Conservation (phyloP, 2,329 filamentous ascomycete genomes). For the Trichoderma afroharzianum region DNA sequence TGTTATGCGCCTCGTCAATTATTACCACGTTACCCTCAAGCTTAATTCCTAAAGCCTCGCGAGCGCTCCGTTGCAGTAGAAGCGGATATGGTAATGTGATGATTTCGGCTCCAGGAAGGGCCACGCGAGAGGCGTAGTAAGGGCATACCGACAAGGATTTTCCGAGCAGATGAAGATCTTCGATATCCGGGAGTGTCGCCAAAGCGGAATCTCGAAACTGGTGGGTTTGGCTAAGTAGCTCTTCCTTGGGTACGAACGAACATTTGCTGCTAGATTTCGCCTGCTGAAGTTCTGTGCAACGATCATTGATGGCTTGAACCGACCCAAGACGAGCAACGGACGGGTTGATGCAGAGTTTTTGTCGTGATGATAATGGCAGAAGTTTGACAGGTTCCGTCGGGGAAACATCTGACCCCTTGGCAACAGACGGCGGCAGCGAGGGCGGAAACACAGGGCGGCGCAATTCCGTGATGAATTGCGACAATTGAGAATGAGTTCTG, state of each 20-base stretch:
- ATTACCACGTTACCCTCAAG: conserved; percentile 88
- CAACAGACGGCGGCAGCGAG: conserved; percentile 53
- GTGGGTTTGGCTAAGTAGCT: conserved; percentile 66
- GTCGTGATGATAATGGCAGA: conserved; percentile 78
- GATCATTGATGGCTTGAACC: conserved; percentile 84
- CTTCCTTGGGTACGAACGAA: conserved; percentile 71
- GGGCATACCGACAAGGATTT: conserved; percentile 80
- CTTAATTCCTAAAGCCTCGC: conserved; percentile 82
- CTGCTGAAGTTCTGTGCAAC: conserved; percentile 86
- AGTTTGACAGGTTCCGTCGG: conserved; percentile 61
- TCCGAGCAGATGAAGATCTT: conserved; percentile 78
- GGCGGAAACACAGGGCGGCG: conserved; percentile 73
- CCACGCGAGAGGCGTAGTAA: conserved; percentile 89
- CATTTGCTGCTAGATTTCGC: conserved; percentile 60
- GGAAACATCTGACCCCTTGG: conserved; percentile 25
- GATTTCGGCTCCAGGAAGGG: conserved; percentile 81
- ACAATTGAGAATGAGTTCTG: conserved; percentile 85
- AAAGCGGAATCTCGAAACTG: conserved; percentile 82
- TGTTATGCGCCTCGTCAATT: conserved; percentile 94
- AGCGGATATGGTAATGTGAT: conserved; percentile 90
- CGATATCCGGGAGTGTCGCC: conserved; percentile 86
- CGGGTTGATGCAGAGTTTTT: conserved; percentile 86
- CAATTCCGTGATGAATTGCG: conserved; percentile 82
- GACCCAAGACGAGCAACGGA: conserved; percentile 68
- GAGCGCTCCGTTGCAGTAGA: conserved; percentile 78